A percentile compares a stretch with the other conserved stretches of the same genome.
These are phyloP conservation scores for Oryza nivara DNA, from an alignment of 176 grass and related monocot genomes.

Conservation along the genomic window DNA sequence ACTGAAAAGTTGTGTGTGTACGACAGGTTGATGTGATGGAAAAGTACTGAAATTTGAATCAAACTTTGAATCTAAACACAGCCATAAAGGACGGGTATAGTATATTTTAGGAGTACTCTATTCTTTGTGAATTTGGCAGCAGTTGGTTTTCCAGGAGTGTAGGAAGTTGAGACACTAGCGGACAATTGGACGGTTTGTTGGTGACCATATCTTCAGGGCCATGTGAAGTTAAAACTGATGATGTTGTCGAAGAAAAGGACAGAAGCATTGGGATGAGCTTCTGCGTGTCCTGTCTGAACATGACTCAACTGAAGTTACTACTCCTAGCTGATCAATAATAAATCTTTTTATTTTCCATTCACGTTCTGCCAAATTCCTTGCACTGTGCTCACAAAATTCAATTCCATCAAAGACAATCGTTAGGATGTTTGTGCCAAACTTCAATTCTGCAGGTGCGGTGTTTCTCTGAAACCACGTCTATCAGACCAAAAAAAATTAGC, in stretches of 20 bases:
- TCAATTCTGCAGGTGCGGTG: background rate
- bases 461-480: background rate
- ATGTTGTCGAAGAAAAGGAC: background rate
- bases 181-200: background rate
- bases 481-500: background rate
- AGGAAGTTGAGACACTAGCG: background rate
- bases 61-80: too few species aligned
- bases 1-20: too few species aligned
- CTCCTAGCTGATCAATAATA: background rate
- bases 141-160: background rate
- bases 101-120: too few species aligned
- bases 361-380: background rate
- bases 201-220: background rate
- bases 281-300: background rate
- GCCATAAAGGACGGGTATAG: too few species aligned
- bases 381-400: background rate
- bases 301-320: background rate
- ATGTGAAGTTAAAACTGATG: background rate
- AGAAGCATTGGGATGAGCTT: background rate
- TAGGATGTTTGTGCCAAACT: background rate
- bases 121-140: background rate
- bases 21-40: too few species aligned
- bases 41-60: too few species aligned
- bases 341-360: background rate
- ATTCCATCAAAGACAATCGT: background rate